phyloP scores from a whole-genome alignment of 345 rosid species.

The Lumnitzera littorea region DNA sequence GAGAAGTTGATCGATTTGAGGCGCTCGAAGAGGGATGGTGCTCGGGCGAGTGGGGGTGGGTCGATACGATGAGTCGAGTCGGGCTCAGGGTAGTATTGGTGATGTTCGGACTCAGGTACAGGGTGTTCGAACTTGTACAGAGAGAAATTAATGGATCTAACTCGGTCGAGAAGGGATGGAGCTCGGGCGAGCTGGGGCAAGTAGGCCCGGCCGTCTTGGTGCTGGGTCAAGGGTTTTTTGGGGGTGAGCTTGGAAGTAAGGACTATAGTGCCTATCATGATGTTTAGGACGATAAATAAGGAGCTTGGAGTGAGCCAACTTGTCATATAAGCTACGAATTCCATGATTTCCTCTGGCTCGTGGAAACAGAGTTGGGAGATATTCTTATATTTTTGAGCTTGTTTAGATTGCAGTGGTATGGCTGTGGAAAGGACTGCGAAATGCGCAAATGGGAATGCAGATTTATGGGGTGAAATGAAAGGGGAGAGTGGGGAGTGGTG shows the following conservation, averaged over 20 bases:
- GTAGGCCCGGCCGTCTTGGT: constrained; percentile 14
- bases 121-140: constrained; percentile 19
- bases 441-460: no score
- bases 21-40: constrained; percentile 51
- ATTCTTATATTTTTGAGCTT: not conserved
- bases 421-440: no score
- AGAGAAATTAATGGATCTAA: constrained; percentile 40
- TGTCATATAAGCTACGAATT: constrained; percentile 16
- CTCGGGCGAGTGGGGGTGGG: constrained; percentile 20
- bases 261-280: constrained; percentile 51
- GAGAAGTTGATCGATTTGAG: constrained; percentile 42
- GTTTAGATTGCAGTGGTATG: no score
- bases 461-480: no score
- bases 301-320: constrained; percentile 46
- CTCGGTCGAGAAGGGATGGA: constrained; percentile 48
- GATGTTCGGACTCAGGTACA: constrained; percentile 5
- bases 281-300: constrained; percentile 57
- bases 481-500: no score
- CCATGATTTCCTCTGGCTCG: not conserved
- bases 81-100: constrained; percentile 10
- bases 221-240: not conserved
- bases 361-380: not conserved
- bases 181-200: constrained; percentile 19
- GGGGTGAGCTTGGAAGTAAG: constrained; percentile 37
- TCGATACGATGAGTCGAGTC: not conserved